A percentile compares a stretch with the other conserved stretches of the same genome.
phyloP scores from a whole-genome alignment of 2,329 filamentous ascomycete genomes.

The Xylaria sp. region DNA sequence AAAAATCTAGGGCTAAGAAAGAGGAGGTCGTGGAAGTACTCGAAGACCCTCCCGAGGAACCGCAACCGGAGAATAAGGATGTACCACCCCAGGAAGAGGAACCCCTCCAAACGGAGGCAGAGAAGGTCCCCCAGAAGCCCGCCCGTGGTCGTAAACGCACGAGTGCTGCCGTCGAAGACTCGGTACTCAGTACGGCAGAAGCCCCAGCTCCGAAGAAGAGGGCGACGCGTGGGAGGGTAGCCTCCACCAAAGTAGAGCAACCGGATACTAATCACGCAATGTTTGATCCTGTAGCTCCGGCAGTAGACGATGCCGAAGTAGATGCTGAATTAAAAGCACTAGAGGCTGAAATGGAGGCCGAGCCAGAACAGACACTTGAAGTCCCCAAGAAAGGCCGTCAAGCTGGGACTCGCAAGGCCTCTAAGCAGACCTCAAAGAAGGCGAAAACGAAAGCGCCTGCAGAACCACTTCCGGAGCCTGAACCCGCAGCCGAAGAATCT shows the following conservation, averaged over 20 bases:
- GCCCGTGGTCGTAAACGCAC: slow-evolving; percentile 70
- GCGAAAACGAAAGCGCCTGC: slow-evolving; percentile 51
- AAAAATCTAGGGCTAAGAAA: slow-evolving; percentile 63
- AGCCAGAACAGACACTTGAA: slow-evolving; percentile 54
- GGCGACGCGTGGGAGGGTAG: slow-evolving; percentile 58
- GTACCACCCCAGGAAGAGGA: slow-evolving; percentile 46
- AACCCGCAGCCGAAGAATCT: slow-evolving; percentile 34
- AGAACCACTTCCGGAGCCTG: slow-evolving; percentile 36
- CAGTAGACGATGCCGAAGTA: slow-evolving; percentile 60
- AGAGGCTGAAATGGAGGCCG: slow-evolving; percentile 60
- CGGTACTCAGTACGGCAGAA: slow-evolving; percentile 55
- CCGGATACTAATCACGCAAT: slow-evolving; percentile 58
- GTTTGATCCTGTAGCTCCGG: slow-evolving; percentile 61
- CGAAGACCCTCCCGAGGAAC: slow-evolving; percentile 48
- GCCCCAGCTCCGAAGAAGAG: slow-evolving; percentile 69
- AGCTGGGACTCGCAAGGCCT: slow-evolving; percentile 59
- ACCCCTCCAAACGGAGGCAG: slow-evolving; percentile 48
- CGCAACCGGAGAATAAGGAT: slow-evolving; percentile 14
- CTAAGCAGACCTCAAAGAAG: slow-evolving; percentile 62
- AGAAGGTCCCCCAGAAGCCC: slow-evolving; percentile 49
- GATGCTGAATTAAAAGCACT: slow-evolving; percentile 63
- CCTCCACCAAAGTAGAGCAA: slow-evolving; percentile 47
- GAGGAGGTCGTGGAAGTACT: slow-evolving; percentile 63
- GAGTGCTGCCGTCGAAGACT: slow-evolving; percentile 69
- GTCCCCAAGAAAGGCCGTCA: slow-evolving; percentile 68